A percentile compares a stretch with the other conserved stretches of the same genome.
phyloP scores from a whole-genome alignment of 352 stramenopile genomes.

The Plasmopara muralis region DNA sequence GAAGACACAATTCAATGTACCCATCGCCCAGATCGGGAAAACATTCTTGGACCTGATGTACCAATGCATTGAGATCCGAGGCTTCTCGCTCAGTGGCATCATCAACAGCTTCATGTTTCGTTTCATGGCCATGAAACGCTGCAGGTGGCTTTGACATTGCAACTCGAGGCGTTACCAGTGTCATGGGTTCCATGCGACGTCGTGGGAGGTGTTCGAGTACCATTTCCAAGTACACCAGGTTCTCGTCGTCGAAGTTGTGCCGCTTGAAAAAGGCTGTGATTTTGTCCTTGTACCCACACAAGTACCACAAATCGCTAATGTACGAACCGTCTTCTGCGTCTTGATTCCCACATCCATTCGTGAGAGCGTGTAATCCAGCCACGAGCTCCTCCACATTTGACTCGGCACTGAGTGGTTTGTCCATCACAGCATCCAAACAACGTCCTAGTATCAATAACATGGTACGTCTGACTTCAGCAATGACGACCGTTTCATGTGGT shows the following conservation, averaged over 20 bases:
- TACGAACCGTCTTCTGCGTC: constrained; percentile 55
- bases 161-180: constrained; percentile 15
- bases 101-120: neutral
- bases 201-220: constrained; percentile 56
- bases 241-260: constrained; percentile 47
- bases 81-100: neutral
- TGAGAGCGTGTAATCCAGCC: constrained; percentile 53
- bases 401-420: constrained; percentile 14
- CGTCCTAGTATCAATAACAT: constrained; percentile 31
- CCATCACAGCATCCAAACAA: constrained; percentile 33
- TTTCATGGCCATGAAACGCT: neutral
- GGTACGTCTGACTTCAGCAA: constrained; percentile 40
- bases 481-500: constrained; percentile 23
- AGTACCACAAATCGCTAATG: constrained; percentile 64
- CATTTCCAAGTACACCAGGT: constrained; percentile 65
- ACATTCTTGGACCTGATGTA: constrained; percentile 53
- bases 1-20: constrained; percentile 55
- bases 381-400: constrained; percentile 39
- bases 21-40: constrained; percentile 54
- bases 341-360: constrained; percentile 44
- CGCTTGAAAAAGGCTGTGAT: constrained; percentile 43
- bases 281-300: constrained; percentile 62
- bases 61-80: constrained; percentile 26
- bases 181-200: constrained; percentile 23
- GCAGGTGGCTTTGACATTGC: neutral